Evolutionary conservation across 768 basidiomycete species (phyloP).

Genomic region (Ramaria sp.): DNA sequence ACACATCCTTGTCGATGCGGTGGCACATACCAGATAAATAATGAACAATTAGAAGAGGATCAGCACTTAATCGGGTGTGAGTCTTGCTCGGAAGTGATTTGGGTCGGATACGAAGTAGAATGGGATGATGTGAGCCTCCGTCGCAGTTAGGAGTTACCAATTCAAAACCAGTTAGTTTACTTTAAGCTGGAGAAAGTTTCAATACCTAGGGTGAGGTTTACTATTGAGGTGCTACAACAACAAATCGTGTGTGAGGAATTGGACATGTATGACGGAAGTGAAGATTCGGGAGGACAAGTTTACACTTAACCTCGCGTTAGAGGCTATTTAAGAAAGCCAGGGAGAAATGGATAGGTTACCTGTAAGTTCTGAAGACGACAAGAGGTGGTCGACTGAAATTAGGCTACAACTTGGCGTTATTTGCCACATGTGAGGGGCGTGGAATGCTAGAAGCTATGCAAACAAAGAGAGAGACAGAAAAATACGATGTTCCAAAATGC

Average conservation of each 20-base stretch:
- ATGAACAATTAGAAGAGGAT: slow-evolving; percentile 54
- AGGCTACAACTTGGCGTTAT: neutral
- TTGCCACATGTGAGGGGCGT: neutral
- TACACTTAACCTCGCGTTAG: neutral
- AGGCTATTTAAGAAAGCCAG: neutral
- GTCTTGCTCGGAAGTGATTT: slow-evolving; percentile 72
- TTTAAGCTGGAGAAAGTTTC: neutral
- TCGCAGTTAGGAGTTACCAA: neutral
- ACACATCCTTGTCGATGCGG: slow-evolving; percentile 50
- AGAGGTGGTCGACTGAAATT: neutral
- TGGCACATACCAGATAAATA: slow-evolving; percentile 47
- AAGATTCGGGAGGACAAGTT: neutral
- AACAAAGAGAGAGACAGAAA: neutral
- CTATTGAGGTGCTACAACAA: neutral
- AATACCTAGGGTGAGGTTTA: neutral
- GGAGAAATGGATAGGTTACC: neutral
- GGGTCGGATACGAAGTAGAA: slow-evolving; percentile 71
- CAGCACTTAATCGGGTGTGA: slow-evolving; percentile 61
- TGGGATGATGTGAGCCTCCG: neutral
- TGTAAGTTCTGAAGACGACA: neutral
- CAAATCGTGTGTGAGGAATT: neutral
- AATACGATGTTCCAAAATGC: neutral
- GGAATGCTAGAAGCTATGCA: neutral
- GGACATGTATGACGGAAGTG: neutral
- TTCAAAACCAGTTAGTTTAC: neutral